These are phyloP conservation scores for Exophiala bonariae DNA, from an alignment of 2,329 filamentous ascomycete genomes.

Conservation along the genomic window DNA sequence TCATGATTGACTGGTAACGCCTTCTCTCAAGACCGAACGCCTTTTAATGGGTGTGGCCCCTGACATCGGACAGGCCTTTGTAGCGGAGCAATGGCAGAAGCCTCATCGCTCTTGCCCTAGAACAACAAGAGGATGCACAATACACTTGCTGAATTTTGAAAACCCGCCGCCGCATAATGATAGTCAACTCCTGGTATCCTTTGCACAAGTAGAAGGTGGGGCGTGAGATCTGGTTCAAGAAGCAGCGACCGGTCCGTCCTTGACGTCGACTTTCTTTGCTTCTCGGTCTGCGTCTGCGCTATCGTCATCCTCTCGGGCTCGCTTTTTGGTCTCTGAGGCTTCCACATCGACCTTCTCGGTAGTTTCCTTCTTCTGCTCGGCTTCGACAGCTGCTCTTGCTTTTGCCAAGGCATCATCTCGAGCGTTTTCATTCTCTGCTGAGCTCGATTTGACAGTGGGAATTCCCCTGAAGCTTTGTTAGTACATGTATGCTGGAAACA, in stretches of 20 bases:
- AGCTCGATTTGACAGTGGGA: conserved; percentile 39
- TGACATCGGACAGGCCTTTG: too few species aligned
- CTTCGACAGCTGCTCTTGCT: conserved; percentile 27
- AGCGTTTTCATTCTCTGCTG: conserved; percentile 17
- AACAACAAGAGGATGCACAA: too few species aligned
- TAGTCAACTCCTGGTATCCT: too few species aligned
- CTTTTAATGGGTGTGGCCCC: too few species aligned
- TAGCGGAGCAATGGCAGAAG: too few species aligned
- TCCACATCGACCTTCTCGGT: conserved; percentile 11
- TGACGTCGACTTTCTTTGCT: conserved; percentile 51
- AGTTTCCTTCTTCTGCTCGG: conserved; percentile 28
- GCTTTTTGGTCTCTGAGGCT: conserved; percentile 42
- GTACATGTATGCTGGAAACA: conserved; percentile 11
- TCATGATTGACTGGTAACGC: too few species aligned
- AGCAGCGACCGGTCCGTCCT: conserved; percentile 29
- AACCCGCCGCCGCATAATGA: too few species aligned
- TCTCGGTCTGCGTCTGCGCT: conserved; percentile 38
- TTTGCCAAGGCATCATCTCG: conserved; percentile 28
- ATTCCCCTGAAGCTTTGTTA: conserved; percentile 39
- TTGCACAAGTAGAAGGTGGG: too few species aligned
- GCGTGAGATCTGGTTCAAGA: background rate
- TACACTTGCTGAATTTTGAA: too few species aligned
- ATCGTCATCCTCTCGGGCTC: conserved; percentile 42
- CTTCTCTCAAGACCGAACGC: too few species aligned
- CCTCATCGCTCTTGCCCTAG: too few species aligned